A percentile compares a stretch with the other conserved stretches of the same genome.
phyloP scores from a whole-genome alignment of 2,329 filamentous ascomycete genomes.

The Macrophomina pseudophaseolina region DNA sequence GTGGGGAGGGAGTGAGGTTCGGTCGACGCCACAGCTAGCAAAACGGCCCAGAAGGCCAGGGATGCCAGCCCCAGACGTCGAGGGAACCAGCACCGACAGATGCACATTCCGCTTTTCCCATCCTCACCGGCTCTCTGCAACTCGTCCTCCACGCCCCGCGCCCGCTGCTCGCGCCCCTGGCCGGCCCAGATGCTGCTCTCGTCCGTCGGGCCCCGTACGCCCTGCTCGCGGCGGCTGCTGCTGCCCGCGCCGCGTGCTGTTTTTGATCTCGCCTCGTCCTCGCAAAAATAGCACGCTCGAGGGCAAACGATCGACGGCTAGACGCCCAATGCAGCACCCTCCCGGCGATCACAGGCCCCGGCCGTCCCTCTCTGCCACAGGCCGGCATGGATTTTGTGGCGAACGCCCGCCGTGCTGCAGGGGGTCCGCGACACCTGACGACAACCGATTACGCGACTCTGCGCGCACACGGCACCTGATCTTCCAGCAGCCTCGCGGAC shows the following conservation, averaged over 20 bases:
- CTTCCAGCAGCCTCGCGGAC: slow-evolving; percentile 21
- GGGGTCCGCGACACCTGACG: slow-evolving; percentile 13
- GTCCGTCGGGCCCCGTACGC: not conserved
- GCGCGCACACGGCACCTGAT: slow-evolving; percentile 18
- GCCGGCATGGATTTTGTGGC: slow-evolving; percentile 11
- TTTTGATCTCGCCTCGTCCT: slow-evolving; percentile 4
- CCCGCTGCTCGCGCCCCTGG: not conserved
- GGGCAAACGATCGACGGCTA: slow-evolving; percentile 18
- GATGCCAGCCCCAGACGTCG: slow-evolving; percentile 18
- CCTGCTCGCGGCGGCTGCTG: not conserved
- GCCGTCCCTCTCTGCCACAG: slow-evolving; percentile 7
- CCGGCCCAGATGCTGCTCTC: slow-evolving; percentile 8
- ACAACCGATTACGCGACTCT: slow-evolving; percentile 21
- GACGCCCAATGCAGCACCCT: slow-evolving; percentile 15
- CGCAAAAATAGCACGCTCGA: slow-evolving; percentile 18
- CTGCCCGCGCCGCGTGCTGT: not conserved
- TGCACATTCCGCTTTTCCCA: slow-evolving; percentile 14
- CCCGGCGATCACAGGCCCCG: slow-evolving; percentile 5
- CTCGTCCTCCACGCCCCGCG: not conserved
- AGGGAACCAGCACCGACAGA: not conserved
- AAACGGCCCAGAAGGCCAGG: slow-evolving; percentile 1
- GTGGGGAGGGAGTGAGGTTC: not conserved
- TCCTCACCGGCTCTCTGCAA: not conserved
- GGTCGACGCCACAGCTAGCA: slow-evolving; percentile 16
- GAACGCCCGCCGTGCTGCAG: slow-evolving; percentile 15